Base-by-base conservation (phyloP, 495 filamentous ascomycete species). In the Chlorociboria aeruginascens region DNA sequence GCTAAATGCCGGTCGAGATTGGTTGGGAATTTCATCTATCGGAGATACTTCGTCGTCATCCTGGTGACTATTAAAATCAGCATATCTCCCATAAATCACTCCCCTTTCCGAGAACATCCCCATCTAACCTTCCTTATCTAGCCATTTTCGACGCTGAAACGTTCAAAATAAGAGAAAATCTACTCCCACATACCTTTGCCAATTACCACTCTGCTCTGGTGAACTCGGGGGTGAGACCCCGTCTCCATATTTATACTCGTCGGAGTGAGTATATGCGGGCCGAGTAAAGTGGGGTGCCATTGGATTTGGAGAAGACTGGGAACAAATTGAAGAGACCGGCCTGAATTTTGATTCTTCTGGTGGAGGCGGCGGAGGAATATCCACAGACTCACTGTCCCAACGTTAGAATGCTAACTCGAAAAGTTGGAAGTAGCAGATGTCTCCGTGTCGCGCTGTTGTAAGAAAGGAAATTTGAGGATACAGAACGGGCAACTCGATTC, bases 11-110 rank as follows among this genome's bases (percentile, higher is more conserved):
- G 58, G 51, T 37, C 55, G 55, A 39, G 62, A 63, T 46, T 64
- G 56, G 47, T 65, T 65, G 45, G 61, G 55, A 16, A 63, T 62
- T 47, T 73, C 70, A 48, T 76, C 71, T 25, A 76, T 74, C 20
- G 72, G 72, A 33, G 72, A 76, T 14, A 76, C 71, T 44, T 73
- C 68, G 40, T 54, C 60, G 37, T 52, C 58, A 48, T 58, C 55
- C 10, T 51, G 51, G 45, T 44, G 40, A 10, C 46, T 50, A 32
- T 51, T 40, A 29, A n/a, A 31, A 33, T 58, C 20, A 54, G 51
- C 28, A 41, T 29, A 33, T 36, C 30, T 33, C 25, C 6, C 1
- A 9, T 16, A 1, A 13, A 32, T 4, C 7, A 4, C 20, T 4
- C 20, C 10, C 25, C 28, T 32, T 10, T 17, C 20, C 42, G 34